Evolutionary conservation across 139 green algal species (phyloP), one percentile per base, ranked within the genome.

Genomic region (Micractinium sp.): DNA sequence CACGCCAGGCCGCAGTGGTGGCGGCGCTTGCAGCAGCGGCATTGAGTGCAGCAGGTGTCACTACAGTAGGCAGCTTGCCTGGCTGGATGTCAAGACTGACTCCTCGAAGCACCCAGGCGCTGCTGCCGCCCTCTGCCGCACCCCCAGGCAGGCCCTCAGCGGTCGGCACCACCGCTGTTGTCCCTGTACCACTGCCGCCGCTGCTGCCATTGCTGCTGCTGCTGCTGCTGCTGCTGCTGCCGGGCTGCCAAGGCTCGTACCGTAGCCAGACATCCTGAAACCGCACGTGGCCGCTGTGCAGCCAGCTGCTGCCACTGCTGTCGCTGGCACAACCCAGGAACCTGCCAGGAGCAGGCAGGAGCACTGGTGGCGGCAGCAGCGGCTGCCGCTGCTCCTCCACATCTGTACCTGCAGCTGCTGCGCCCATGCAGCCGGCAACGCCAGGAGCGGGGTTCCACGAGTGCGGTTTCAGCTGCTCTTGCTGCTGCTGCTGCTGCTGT

Each of bases 261-360:
- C 87, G 73, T 91, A 96, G 92, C 41, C 75, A 92, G 23, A 97
- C 94, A 25, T 92, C 61, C 14, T 89, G 39, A 63, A 93, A 93
- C 0, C 60, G 61, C 33, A 94, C 60, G 9, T 47, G 19, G 2
- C 90, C 87, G 31, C 47, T 53, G 7, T 77, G 69, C n/a, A 86
- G 71, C 88, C 88, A 90, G 69, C n/a, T 13, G n/a, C 29, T 56
- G 29, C 81, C 56, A 19, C 47, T 31, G 36, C 63, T 31, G 36
- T 19, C 20, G 12, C 63, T 36, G 53, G n/a, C 53, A 73, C 47
- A 38, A 79, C 47, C 9, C 47, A n/a, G n/a, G n/a, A n/a, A n/a
- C n/a, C n/a, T n/a, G n/a, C n/a, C n/a, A n/a, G 47, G 47, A 9
- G 47, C 47, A 56, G 47, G 47, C 63, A 25, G 12, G 20, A 71